Conservation (phyloP, 306 rosid genomes). For the Acacia melanoxylon region DNA sequence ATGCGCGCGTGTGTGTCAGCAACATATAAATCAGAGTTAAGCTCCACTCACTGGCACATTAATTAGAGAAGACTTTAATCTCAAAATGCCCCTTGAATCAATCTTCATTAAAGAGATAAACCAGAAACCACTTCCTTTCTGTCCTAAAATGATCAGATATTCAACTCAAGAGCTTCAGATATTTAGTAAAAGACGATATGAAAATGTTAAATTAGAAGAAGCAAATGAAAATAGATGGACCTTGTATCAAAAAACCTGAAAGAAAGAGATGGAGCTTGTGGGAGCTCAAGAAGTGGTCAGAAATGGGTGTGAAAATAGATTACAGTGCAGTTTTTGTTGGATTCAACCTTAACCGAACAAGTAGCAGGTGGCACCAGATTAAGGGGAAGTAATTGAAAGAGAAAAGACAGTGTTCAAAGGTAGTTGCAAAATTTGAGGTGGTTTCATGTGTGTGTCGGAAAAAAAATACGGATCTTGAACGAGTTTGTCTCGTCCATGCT, state of each 20-base stretch:
- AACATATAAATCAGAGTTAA: conserved; percentile 1
- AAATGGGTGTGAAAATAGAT: neutral
- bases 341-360: conserved; percentile 16
- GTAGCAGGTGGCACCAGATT: conserved; percentile 26
- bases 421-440: conserved; percentile 37
- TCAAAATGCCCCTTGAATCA: conserved; percentile 17
- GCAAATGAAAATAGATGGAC: conserved; percentile 9
- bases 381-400: conserved; percentile 28
- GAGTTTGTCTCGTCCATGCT: conserved; percentile 30
- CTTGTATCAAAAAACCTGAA: conserved; percentile 22
- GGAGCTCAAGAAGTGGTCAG: conserved; percentile 6
- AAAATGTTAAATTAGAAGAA: neutral
- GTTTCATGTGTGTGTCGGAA: conserved; percentile 35
- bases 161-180: neutral
- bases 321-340: neutral
- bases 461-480: conserved; percentile 33
- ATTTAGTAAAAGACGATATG: neutral
- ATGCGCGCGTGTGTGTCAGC: neutral
- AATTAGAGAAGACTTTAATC: conserved; percentile 23
- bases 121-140: conserved; percentile 21
- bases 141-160: conserved; percentile 32
- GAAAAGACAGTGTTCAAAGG: conserved; percentile 37
- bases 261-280: conserved; percentile 1
- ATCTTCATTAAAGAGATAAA: conserved; percentile 5
- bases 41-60: neutral